These are phyloP conservation scores for Alopecurus myosuroides DNA, from an alignment of 176 grass and related monocot species.

Conservation along the genomic window DNA sequence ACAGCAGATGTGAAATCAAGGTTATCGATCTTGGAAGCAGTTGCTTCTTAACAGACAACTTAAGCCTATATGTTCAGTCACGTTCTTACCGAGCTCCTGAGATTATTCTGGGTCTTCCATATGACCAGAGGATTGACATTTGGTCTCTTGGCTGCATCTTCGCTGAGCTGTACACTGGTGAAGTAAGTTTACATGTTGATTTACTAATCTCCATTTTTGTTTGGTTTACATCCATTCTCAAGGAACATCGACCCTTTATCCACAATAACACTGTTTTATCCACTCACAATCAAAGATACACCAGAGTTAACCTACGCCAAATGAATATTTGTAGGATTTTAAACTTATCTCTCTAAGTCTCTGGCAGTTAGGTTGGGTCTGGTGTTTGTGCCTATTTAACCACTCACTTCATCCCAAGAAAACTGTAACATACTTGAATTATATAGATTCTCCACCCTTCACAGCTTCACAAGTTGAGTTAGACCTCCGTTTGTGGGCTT, in stretches of 20 bases:
- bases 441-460: background rate
- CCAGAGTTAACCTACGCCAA: background rate
- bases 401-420: slow-evolving; percentile 10
- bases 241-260: background rate
- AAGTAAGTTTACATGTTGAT: slow-evolving; percentile 49
- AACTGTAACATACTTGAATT: background rate
- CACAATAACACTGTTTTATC: background rate
- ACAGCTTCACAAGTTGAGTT: slow-evolving; percentile 3
- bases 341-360: background rate
- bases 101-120: slow-evolving; percentile 85
- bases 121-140: slow-evolving; percentile 94
- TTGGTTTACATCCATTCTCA: slow-evolving; percentile 5
- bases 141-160: slow-evolving; percentile 99
- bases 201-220: slow-evolving; percentile 7
- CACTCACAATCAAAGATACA: background rate
- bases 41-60: slow-evolving; percentile 85
- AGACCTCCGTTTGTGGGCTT: background rate
- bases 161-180: slow-evolving; percentile 79
- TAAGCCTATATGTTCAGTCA: slow-evolving; percentile 89
- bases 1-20: slow-evolving; percentile 96
- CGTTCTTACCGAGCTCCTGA: slow-evolving; percentile 96
- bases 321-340: background rate
- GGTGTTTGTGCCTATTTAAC: slow-evolving; percentile 6
- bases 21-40: slow-evolving; percentile 99
- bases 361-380: background rate